These are phyloP conservation scores for Diplosphaera chodatii DNA, from an alignment of 139 green algal species.

Conservation along the genomic window DNA sequence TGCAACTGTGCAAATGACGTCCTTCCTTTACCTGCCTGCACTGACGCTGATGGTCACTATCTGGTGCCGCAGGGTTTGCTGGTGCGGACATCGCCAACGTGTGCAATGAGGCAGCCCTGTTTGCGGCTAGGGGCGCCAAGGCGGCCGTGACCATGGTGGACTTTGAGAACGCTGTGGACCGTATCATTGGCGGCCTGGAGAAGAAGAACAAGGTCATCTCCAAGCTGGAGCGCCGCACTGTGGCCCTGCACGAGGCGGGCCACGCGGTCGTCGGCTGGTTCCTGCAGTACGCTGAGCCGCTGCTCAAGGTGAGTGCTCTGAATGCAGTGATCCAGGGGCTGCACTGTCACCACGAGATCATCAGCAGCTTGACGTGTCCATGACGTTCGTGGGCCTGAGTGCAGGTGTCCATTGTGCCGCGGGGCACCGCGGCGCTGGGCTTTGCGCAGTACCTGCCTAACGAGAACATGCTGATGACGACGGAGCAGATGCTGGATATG, in stretches of 20 bases:
- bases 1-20: no score
- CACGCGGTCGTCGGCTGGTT: constrained; percentile 97
- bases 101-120: constrained; percentile 95
- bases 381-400: no score
- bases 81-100: constrained; percentile 99
- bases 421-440: constrained; percentile 87
- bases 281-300: constrained; percentile 91
- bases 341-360: no score
- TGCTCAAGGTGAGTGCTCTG: constrained; percentile 81
- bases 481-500: constrained; percentile 90
- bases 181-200: constrained; percentile 97
- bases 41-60: no score
- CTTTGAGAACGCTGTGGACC: constrained; percentile 95
- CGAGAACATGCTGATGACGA: constrained; percentile 95
- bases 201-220: constrained; percentile 98
- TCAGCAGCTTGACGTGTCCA: no score
- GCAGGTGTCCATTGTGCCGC: constrained; percentile 90
- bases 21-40: no score
- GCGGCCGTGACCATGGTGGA: constrained; percentile 65
- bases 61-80: constrained; percentile 2
- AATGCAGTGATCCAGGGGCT: no score
- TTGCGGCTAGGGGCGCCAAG: constrained; percentile 74
- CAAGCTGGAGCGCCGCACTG: constrained; percentile 84
- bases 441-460: constrained; percentile 99
- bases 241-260: constrained; percentile 97